phyloP scores from a whole-genome alignment of 768 basidiomycete species.

The Kwoniella sp. region DNA sequence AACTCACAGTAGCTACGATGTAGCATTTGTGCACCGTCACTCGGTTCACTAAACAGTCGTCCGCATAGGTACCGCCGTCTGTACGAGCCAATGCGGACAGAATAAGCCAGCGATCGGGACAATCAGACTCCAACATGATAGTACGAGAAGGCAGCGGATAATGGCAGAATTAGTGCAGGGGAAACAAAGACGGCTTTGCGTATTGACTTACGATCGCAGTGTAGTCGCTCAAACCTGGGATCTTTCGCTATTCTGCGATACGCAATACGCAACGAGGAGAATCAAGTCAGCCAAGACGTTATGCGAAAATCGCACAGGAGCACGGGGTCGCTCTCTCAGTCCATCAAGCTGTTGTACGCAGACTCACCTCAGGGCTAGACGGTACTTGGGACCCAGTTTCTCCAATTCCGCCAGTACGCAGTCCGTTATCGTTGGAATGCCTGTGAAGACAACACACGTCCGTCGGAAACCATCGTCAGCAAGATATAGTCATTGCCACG shows the following conservation, averaged over 20 bases:
- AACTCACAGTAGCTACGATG: slow-evolving; percentile 78
- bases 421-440: slow-evolving; percentile 98
- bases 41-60: slow-evolving; percentile 96
- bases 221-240: slow-evolving; percentile 90
- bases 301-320: slow-evolving; percentile 11
- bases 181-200: background rate
- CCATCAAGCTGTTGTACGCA: background rate
- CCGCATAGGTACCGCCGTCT: slow-evolving; percentile 93
- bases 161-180: background rate
- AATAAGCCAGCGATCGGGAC: background rate
- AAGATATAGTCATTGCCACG: background rate
- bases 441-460: too few species aligned
- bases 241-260: slow-evolving; percentile 96
- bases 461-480: background rate
- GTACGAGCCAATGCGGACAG: background rate
- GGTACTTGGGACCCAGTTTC: slow-evolving; percentile 92
- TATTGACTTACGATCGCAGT: slow-evolving; percentile 67
- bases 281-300: too few species aligned
- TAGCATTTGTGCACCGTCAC: slow-evolving; percentile 94
- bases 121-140: background rate
- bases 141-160: too few species aligned
- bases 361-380: slow-evolving; percentile 85
- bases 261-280: too few species aligned
- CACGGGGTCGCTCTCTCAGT: slow-evolving; percentile 2
- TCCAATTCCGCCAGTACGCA: slow-evolving; percentile 98